phyloP scores from a whole-genome alignment of 495 filamentous ascomycete genomes.

The Hapsidospora chrysogenum region DNA sequence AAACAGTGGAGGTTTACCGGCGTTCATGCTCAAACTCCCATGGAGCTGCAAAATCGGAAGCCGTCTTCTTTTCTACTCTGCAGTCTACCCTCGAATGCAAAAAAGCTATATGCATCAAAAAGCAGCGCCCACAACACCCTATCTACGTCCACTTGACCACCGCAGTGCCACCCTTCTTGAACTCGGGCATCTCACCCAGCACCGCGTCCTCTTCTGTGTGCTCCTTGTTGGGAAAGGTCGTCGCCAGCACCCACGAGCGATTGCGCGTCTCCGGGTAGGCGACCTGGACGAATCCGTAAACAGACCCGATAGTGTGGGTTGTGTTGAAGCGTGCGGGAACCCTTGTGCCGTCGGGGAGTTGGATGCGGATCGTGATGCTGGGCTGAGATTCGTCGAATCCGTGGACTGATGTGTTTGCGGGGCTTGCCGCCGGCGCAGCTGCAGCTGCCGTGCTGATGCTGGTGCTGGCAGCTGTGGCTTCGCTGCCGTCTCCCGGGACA shows the following conservation, averaged over 20 bases:
- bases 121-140: no score
- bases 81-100: no score
- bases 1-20: no score
- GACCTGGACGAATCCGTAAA: slow-evolving; percentile 69
- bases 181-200: slow-evolving; percentile 65
- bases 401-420: slow-evolving; percentile 16
- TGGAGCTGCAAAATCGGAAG: no score
- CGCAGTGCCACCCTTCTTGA: slow-evolving; percentile 63
- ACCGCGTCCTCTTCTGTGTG: slow-evolving; percentile 53
- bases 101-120: no score
- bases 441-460: slow-evolving; percentile 23
- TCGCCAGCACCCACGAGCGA: slow-evolving; percentile 69
- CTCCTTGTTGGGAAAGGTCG: slow-evolving; percentile 92
- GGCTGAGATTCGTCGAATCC: slow-evolving; percentile 60
- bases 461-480: no score
- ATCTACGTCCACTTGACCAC: slow-evolving; percentile 72
- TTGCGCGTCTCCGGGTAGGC: slow-evolving; percentile 40
- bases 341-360: slow-evolving; percentile 78
- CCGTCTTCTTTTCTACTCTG: background rate
- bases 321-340: slow-evolving; percentile 83
- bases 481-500: slow-evolving; percentile 45
- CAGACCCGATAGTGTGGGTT: slow-evolving; percentile 74
- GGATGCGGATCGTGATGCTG: slow-evolving; percentile 64
- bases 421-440: slow-evolving; percentile 18
- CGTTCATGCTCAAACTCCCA: no score